Conservation (phyloP, 2,329 filamentous ascomycete species). For the Colletotrichum sp. region DNA sequence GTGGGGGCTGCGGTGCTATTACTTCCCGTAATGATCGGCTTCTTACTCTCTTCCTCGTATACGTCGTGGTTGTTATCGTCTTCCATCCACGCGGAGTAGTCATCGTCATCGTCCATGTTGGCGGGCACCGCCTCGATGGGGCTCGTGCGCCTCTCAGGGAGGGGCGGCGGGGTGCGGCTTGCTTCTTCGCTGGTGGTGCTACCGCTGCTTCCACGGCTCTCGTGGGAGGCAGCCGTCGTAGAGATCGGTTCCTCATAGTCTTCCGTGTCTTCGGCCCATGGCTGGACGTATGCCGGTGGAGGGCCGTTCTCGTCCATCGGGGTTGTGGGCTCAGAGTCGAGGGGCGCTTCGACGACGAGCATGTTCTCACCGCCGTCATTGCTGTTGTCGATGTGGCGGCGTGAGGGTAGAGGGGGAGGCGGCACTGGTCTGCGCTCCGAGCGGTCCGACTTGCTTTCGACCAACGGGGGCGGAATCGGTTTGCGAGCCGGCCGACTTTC, state of each 20-base stretch:
- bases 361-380: slow-evolving; percentile 53
- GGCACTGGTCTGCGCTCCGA: slow-evolving; percentile 35
- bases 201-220: not conserved
- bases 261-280: slow-evolving; percentile 6
- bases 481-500: slow-evolving; percentile 44
- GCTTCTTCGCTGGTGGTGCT: slow-evolving; percentile 8
- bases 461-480: slow-evolving; percentile 51
- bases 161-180: not conserved
- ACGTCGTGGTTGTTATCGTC: not conserved
- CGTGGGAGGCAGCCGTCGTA: not conserved
- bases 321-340: slow-evolving; percentile 64
- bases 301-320: slow-evolving; percentile 42
- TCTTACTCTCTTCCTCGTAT: not conserved
- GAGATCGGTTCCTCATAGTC: not conserved
- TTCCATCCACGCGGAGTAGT: slow-evolving; percentile 41
- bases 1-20: not conserved
- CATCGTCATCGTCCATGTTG: slow-evolving; percentile 31
- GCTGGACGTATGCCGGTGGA: slow-evolving; percentile 1
- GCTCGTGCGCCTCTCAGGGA: slow-evolving; percentile 9
- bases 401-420: slow-evolving; percentile 55
- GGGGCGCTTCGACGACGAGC: slow-evolving; percentile 69
- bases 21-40: not conserved
- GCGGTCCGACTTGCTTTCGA: slow-evolving; percentile 1
- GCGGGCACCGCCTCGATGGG: slow-evolving; percentile 23
- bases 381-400: slow-evolving; percentile 41